Evolutionary conservation across 164 flowering plant species (phyloP).

Genomic region (Aristolochia fimbriata): DNA sequence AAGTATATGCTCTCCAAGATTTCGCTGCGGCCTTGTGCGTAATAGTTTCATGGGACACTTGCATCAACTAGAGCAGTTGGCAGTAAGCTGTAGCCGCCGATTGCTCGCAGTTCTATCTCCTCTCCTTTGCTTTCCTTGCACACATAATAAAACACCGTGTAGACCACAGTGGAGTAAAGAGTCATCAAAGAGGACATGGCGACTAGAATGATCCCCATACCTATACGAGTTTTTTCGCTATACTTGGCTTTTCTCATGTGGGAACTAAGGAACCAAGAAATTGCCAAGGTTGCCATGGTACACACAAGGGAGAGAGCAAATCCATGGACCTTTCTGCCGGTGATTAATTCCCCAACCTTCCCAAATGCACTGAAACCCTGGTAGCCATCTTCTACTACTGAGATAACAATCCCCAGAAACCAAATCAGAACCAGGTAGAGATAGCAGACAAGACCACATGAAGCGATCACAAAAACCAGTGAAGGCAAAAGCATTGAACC

Average conservation of each 20-base stretch:
- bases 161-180: conserved; percentile 3
- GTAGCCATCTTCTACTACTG: conserved; percentile 12
- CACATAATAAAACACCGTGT: conserved; percentile 11
- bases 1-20: no score
- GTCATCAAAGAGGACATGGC: conserved; percentile 5
- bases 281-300: neutral
- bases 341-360: conserved; percentile 11
- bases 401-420: conserved; percentile 10
- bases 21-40: neutral
- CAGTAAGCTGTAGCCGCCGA: neutral
- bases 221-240: neutral
- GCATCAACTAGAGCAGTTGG: neutral
- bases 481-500: neutral
- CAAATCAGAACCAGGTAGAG: conserved; percentile 10
- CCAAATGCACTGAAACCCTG: conserved; percentile 10
- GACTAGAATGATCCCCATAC: neutral
- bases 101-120: conserved; percentile 2
- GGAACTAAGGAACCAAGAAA: neutral
- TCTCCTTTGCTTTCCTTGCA: conserved; percentile 16
- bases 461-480: neutral
- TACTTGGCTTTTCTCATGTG: neutral
- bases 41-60: neutral
- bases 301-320: conserved; percentile 2
- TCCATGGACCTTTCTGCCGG: conserved; percentile 15
- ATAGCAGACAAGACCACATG: neutral